Percentiles rank a stretch among this genome's conserved stretches.
These are phyloP conservation scores for Cladosporium velox DNA, from an alignment of 2,329 filamentous ascomycete genomes.

Conservation along the genomic window DNA sequence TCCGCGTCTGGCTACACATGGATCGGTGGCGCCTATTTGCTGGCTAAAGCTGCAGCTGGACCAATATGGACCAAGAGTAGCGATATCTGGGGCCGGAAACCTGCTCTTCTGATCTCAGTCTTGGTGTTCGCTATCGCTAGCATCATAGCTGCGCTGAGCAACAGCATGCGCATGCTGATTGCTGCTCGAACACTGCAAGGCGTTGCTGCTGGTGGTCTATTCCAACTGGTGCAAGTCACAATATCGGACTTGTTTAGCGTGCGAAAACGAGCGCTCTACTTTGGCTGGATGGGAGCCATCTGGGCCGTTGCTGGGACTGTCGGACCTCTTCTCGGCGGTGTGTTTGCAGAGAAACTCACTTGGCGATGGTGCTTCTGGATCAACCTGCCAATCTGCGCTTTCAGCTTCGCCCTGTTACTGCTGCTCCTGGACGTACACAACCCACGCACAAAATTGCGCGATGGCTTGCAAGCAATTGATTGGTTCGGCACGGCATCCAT, in stretches of 20 bases:
- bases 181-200: slow-evolving; percentile 57
- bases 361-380: slow-evolving; percentile 61
- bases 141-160: slow-evolving; percentile 52
- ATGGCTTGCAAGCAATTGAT: slow-evolving; percentile 55
- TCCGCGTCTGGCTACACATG: slow-evolving; percentile 76
- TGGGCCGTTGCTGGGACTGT: slow-evolving; percentile 58
- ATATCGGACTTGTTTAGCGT: slow-evolving; percentile 59
- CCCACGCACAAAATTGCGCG: slow-evolving; percentile 50
- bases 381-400: slow-evolving; percentile 55
- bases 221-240: slow-evolving; percentile 55
- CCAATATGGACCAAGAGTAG: slow-evolving; percentile 69
- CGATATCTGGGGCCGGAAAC: slow-evolving; percentile 61
- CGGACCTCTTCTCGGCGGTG: slow-evolving; percentile 57
- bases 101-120: slow-evolving; percentile 52
- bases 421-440: slow-evolving; percentile 59
- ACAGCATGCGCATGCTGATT: slow-evolving; percentile 55
- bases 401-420: slow-evolving; percentile 52
- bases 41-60: slow-evolving; percentile 66
- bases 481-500: slow-evolving; percentile 57
- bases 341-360: slow-evolving; percentile 47
- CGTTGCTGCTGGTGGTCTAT: slow-evolving; percentile 55
- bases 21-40: slow-evolving; percentile 74
- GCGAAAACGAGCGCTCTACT: slow-evolving; percentile 43
- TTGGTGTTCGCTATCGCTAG: slow-evolving; percentile 53
- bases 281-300: slow-evolving; percentile 55